Conservation (phyloP, 805 yeast genomes). For the Aciculoconidium aculeatum region DNA sequence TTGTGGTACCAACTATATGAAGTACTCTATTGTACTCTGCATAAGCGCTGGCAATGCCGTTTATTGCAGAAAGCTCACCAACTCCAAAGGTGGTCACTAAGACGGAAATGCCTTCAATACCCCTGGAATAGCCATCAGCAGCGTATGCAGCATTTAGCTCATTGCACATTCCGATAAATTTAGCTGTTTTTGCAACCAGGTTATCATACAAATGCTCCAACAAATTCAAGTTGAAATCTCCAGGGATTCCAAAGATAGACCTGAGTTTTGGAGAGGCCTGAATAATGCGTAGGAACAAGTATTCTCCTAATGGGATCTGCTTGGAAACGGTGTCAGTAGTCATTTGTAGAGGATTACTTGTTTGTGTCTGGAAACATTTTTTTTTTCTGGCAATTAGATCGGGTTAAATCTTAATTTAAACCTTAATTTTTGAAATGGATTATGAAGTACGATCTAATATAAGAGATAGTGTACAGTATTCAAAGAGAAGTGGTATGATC, state of each 20-base stretch:
- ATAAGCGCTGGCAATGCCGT: constrained; percentile 77
- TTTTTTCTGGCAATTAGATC: no score
- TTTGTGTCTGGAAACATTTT: no score
- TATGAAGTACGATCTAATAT: no score
- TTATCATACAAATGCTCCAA: constrained; percentile 60
- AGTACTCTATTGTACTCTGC: constrained; percentile 76
- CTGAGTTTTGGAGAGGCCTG: constrained; percentile 44
- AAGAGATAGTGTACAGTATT: no score
- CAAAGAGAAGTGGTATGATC: no score
- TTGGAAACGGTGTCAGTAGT: no score
- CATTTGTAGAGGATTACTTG: no score
- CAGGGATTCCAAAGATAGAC: constrained; percentile 73
- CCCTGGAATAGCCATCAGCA: constrained; percentile 83
- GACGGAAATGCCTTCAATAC: constrained; percentile 55
- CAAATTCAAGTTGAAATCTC: constrained; percentile 64
- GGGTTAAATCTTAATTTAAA: no score
- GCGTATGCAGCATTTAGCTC: constrained; percentile 88
- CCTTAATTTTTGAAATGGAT: no score
- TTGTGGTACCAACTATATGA: constrained; percentile 74
- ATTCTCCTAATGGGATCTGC: constrained; percentile 57
- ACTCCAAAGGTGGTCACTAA: constrained; percentile 76
- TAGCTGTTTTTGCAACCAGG: constrained; percentile 33
- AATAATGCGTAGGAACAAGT: constrained; percentile 50
- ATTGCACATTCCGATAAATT: constrained; percentile 82
- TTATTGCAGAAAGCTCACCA: constrained; percentile 80